Base-by-base conservation (phyloP, 2,329 filamentous ascomycete species). In the Alternaria brassicae region DNA sequence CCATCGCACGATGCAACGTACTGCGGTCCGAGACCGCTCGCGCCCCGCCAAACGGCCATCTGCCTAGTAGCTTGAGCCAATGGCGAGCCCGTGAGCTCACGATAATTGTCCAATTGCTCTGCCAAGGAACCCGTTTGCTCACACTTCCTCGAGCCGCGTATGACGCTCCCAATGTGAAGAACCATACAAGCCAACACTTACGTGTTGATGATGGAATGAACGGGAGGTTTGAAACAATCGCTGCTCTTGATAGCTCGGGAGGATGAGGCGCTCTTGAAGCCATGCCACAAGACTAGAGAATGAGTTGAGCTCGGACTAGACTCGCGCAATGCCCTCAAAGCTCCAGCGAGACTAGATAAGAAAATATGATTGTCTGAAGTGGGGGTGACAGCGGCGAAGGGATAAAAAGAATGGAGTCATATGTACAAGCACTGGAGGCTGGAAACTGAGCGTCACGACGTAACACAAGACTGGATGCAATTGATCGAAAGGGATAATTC, bases 101-200 rank as follows among this genome's bases (percentile, higher is more conserved):
- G 48, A 53, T 53, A 60, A 34, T 34, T 36, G 40, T 41, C 41
- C 48, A 48, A 50, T 53, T 62, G 53, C 44, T 55, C 58, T 37
- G 54, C 59, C 60, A 68, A 67, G 56, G 23, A 28, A 42, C 17
- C 15, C 56, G 61, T 64, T 66, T 56, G 62, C 56, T 40, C 36
- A 28, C 8, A 51, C 50, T 53, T 32, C 53, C 39, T 49, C 51
- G 37, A 54, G 36, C 27, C 32, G 54, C 27, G 28, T 39, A 51
- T 65, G 41, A 51, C 47, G 25, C 49, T 10, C 32, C 15, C 32
- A 25, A 17, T 30, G 37, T 23, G 28, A 32, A n/a, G 44, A 41
- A 28, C n/a, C 10, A 34, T n/a, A 34, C 34, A 15, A 17, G 28
- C 56, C 34, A 42, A 37, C n/a, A 30, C 23, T 48, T 6, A 6